A percentile compares a stretch with the other conserved stretches of the same genome.
Evolutionary conservation across 805 yeast genomes (phyloP).

Genomic region (Diddensiella santjacobensis): DNA sequence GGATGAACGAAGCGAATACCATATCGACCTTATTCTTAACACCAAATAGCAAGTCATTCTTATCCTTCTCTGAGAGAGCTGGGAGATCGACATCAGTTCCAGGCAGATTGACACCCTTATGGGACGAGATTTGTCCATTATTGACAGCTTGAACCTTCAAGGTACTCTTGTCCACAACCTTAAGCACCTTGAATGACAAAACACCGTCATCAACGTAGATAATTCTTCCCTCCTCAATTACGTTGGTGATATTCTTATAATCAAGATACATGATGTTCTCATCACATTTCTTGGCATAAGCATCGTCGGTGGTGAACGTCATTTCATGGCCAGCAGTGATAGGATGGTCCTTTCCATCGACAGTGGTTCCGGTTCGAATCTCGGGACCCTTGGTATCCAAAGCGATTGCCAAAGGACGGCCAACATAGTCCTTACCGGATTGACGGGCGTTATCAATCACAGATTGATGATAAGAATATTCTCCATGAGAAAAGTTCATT

Average conservation of each 20-base stretch:
- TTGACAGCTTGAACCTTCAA: conserved; percentile 85
- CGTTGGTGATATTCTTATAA: conserved; percentile 95
- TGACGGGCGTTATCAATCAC: conserved; percentile 95
- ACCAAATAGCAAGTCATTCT: conserved; percentile 88
- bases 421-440: conserved; percentile 84
- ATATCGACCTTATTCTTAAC: conserved; percentile 96
- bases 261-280: conserved; percentile 84
- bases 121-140: conserved; percentile 93
- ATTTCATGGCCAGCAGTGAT: conserved; percentile 83
- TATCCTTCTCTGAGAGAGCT: conserved; percentile 95
- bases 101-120: conserved; percentile 99
- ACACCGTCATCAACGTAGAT: conserved; percentile 98
- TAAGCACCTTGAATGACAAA: conserved; percentile 85
- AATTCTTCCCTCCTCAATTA: conserved; percentile 79
- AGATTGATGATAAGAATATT: conserved; percentile 95
- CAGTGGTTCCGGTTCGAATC: conserved; percentile 97
- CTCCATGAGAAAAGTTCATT: conserved; percentile 99
- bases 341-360: conserved; percentile 74
- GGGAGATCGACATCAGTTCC: conserved; percentile 98
- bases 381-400: conserved; percentile 99
- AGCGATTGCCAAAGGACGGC: conserved; percentile 98
- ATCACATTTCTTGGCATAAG: conserved; percentile 66
- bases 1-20: conserved; percentile 97
- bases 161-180: conserved; percentile 73
- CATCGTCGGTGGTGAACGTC: conserved; percentile 88